Evolutionary conservation across 1,284 basidiomycete genomes (phyloP).

Genomic region (Melampsora abietis-canadensis): DNA sequence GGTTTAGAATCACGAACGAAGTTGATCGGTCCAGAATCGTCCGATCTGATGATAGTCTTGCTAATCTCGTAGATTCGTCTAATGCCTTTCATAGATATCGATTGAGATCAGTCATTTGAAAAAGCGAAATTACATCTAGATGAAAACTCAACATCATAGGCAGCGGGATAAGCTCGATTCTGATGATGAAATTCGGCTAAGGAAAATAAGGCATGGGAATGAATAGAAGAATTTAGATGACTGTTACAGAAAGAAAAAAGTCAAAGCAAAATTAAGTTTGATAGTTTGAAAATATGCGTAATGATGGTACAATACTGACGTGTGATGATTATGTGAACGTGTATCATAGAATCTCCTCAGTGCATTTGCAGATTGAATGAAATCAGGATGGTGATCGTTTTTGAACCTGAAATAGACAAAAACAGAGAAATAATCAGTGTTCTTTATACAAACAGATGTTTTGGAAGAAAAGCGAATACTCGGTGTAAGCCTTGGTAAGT

Average conservation of each 20-base stretch:
- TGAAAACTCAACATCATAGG: constrained; percentile 23
- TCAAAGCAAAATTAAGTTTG: background rate
- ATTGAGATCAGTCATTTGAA: background rate
- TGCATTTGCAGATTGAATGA: constrained; percentile 14
- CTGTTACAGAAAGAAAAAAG: background rate
- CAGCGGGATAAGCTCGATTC: constrained; percentile 39
- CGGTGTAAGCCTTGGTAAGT: background rate
- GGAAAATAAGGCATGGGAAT: constrained; percentile 36
- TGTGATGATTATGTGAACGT: background rate
- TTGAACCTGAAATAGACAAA: constrained; percentile 22
- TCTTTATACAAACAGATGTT: background rate
- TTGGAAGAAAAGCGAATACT: background rate
- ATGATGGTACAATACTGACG: too few relatives aligned
- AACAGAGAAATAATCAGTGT: background rate
- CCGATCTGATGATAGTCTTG: constrained; percentile 31
- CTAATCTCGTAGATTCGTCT: constrained; percentile 34
- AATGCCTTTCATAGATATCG: constrained; percentile 8
- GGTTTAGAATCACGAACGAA: constrained; percentile 7
- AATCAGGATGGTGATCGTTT: constrained; percentile 39
- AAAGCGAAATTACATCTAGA: background rate
- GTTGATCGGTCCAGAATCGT: constrained; percentile 30
- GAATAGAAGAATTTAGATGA: constrained; percentile 17
- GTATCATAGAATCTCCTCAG: constrained; percentile 36
- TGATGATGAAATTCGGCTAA: constrained; percentile 36
- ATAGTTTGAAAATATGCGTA: too few relatives aligned